Conservation (phyloP, 306 rosid genomes). For the Nissolia schottii region DNA sequence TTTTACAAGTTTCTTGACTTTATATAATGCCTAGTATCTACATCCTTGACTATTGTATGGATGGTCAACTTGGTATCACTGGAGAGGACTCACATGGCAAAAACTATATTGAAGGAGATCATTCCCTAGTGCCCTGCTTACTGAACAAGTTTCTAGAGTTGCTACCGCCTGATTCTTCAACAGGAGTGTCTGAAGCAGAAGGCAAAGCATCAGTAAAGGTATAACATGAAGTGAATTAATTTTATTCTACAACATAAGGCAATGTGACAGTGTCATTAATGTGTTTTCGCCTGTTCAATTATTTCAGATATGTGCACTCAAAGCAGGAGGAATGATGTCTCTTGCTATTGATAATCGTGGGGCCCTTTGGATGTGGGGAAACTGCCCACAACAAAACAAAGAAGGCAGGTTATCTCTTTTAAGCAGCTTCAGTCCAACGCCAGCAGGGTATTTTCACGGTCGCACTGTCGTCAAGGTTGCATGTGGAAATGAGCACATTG, state of each 20-base stretch:
- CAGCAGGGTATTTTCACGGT: constrained; percentile 72
- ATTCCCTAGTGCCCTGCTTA: constrained; percentile 52
- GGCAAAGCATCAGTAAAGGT: constrained; percentile 48
- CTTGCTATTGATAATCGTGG: constrained; percentile 70
- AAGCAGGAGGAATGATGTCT: constrained; percentile 96
- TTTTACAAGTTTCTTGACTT: constrained; percentile 13
- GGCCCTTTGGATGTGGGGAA: constrained; percentile 86
- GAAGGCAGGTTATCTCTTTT: constrained; percentile 46
- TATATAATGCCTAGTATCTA: background rate
- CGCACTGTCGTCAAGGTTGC: constrained; percentile 75
- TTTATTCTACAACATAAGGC: background rate
- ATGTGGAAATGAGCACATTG: constrained; percentile 84
- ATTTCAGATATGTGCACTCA: constrained; percentile 55
- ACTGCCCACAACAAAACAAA: constrained; percentile 57
- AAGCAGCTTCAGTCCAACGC: constrained; percentile 63
- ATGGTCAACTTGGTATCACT: constrained; percentile 84
- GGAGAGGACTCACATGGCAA: constrained; percentile 46
- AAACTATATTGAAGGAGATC: constrained; percentile 42
- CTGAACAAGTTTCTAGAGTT: constrained; percentile 48
- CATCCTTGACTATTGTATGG: constrained; percentile 69
- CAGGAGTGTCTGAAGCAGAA: constrained; percentile 38
- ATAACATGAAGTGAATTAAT: constrained; percentile 2
- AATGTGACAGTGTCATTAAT: background rate
- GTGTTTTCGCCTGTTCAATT: background rate
- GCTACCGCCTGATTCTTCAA: constrained; percentile 35